Evolutionary conservation across 805 yeast species (phyloP).

Genomic region (Yarrowia osloensis): DNA sequence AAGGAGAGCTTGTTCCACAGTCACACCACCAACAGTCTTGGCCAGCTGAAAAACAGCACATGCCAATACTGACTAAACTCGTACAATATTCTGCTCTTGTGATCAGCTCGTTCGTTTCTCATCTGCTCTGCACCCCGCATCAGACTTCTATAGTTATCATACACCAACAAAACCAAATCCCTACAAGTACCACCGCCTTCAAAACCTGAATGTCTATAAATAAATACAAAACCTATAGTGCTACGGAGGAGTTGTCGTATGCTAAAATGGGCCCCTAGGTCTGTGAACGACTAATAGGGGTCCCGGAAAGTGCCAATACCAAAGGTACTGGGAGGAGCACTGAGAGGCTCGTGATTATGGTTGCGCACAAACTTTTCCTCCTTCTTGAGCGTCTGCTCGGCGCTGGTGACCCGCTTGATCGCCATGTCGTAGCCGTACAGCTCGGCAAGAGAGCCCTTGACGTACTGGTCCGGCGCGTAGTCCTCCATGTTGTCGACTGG

Average conservation of each 20-base stretch:
- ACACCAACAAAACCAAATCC: too few relatives aligned
- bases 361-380: conserved; percentile 27
- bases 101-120: too few relatives aligned
- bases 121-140: too few relatives aligned
- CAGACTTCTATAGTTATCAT: too few relatives aligned
- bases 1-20: too few relatives aligned
- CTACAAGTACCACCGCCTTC: too few relatives aligned
- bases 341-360: conserved; percentile 26
- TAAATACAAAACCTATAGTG: conserved; percentile 23
- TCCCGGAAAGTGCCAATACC: conserved; percentile 30
- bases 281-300: too few relatives aligned
- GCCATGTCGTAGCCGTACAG: conserved; percentile 22
- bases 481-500: conserved; percentile 33
- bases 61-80: too few relatives aligned
- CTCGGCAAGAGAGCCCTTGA: conserved; percentile 28
- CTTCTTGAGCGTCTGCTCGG: conserved; percentile 6
- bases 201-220: conserved; percentile 22
- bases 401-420: conserved; percentile 10
- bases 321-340: conserved; percentile 24
- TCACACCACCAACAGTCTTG: too few relatives aligned
- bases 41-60: too few relatives aligned
- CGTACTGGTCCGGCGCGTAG: conserved; percentile 22
- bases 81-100: too few relatives aligned
- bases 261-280: not conserved
- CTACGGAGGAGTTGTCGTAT: conserved; percentile 2